Percentiles rank a stretch among this genome's conserved stretches.
These are phyloP conservation scores for Yamadazyma membranifaciens DNA, from an alignment of 1,139 yeast genomes.

Conservation along the genomic window DNA sequence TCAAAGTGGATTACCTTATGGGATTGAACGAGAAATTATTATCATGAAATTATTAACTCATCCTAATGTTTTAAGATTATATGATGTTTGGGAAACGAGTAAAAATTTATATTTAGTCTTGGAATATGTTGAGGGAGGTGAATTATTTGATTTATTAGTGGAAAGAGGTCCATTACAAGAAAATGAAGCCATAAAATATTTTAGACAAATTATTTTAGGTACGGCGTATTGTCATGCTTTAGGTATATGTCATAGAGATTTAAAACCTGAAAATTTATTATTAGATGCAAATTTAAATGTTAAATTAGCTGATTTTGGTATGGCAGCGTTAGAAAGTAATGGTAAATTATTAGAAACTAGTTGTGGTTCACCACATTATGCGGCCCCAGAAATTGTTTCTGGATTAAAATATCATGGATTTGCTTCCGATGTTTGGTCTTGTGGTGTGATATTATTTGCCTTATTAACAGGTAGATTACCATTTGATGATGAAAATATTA, in stretches of 20 bases:
- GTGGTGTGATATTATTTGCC: conserved; percentile 80
- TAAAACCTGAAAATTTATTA: conserved; percentile 75
- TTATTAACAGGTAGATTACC: conserved; percentile 77
- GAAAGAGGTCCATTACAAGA: conserved; percentile 82
- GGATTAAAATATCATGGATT: conserved; percentile 80
- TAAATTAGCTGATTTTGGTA: conserved; percentile 82
- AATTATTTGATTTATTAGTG: conserved; percentile 70
- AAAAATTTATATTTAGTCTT: conserved; percentile 70
- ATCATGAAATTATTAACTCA: conserved; percentile 78
- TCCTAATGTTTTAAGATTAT: conserved; percentile 70
- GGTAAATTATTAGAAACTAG: conserved; percentile 72
- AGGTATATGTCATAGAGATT: conserved; percentile 79
- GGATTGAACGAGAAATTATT: conserved; percentile 79
- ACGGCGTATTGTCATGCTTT: conserved; percentile 82
- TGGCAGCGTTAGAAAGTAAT: conserved; percentile 80
- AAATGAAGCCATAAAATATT: conserved; percentile 68
- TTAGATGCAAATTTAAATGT: conserved; percentile 66
- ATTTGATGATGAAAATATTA: conserved; percentile 76
- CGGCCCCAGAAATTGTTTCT: conserved; percentile 82
- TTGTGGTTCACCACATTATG: conserved; percentile 86
- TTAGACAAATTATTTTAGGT: conserved; percentile 72
- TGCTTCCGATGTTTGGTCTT: conserved; percentile 84
- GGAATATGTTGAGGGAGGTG: conserved; percentile 85
- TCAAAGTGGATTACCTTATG: conserved; percentile 63
- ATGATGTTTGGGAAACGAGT: conserved; percentile 84